Base-by-base conservation (phyloP, 768 basidiomycete species). In the Hericium alpestre region DNA sequence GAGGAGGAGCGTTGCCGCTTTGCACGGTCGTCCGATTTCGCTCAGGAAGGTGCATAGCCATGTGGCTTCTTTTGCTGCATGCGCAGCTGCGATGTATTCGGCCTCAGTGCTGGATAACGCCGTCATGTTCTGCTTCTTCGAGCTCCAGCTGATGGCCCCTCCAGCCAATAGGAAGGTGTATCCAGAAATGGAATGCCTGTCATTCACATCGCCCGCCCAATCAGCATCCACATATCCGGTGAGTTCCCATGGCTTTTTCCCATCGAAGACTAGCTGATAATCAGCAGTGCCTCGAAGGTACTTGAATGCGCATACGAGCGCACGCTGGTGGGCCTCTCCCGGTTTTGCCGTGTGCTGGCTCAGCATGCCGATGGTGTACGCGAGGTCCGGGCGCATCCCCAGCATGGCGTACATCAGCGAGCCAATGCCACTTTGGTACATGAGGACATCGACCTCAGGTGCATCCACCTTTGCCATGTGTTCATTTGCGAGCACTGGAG, bases 381-480 rank as follows among this genome's bases (percentile, higher is more conserved):
- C 61, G 46, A 78, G 75, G 59, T 78, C 73, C 1, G 74, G 74
- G 2, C 70, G 65, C 0, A 70, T 72, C 3, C n/a, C n/a, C n/a
- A n/a, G n/a, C n/a, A n/a, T n/a, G n/a, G n/a, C n/a, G n/a, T n/a
- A n/a, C n/a, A n/a, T n/a, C n/a, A n/a, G n/a, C n/a, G n/a, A n/a
- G n/a, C n/a, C n/a, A n/a, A n/a, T n/a, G n/a, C n/a, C n/a, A n/a
- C n/a, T n/a, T n/a, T n/a, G n/a, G n/a, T n/a, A n/a, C n/a, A n/a
- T n/a, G n/a, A n/a, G n/a, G n/a, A n/a, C n/a, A n/a, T n/a, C n/a
- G n/a, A n/a, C n/a, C n/a, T n/a, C n/a, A n/a, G n/a, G n/a, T n/a
- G n/a, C n/a, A n/a, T n/a, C n/a, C n/a, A n/a, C n/a, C n/a, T n/a
- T n/a, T n/a, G n/a, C n/a, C n/a, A n/a, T n/a, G n/a, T n/a, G n/a